Evolutionary conservation across 257 asterid species (phyloP), one percentile per base, ranked within the genome.

Genomic region (Cruciata laevipes): DNA sequence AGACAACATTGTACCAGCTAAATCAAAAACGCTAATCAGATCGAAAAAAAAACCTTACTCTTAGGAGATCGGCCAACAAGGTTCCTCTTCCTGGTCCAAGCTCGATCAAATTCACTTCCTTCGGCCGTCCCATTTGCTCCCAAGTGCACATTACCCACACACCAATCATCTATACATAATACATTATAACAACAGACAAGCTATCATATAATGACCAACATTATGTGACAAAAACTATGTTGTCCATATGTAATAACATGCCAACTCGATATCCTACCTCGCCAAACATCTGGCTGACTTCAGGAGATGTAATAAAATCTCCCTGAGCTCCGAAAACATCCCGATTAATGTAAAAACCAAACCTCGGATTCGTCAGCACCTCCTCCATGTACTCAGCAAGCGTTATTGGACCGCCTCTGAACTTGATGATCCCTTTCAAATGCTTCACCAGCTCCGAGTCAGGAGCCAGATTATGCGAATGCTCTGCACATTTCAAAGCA

Each of bases 11-110:
- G 16, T 42, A 37, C 51, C 51, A 42, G 51, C 51, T 42, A 42
- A 3, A 42, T 2, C 51, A 42, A 11, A 13, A 42, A 42, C 51
- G 4, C 51, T 42, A 2, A 17, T 42, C 51, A 42, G 51, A 42
- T 2, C 5, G 18, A 42, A 42, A 42, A 42, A 3, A 47, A 20
- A 51, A 69, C 35, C 79, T 71, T 93, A 93, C 99, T 44, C 96
- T 90, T 51, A 93, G 85, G 83, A 93, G 96, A 84, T 93, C 99
- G 16, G 95, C 97, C 77, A 90, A 68, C 53, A 93, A 95, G 60
- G 97, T 93, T 77, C 99, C 99, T 83, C 99, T 80, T 60, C 99
- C 99, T 10, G 99, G 99, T 79, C 99, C 99, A 33, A 93, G 90
- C 84, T 93, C 99, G 65, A 93, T 94, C 71, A 93, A 79, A 84